Base-by-base conservation (phyloP, 495 filamentous ascomycete genomes). In the Penicillium robsamsonii region DNA sequence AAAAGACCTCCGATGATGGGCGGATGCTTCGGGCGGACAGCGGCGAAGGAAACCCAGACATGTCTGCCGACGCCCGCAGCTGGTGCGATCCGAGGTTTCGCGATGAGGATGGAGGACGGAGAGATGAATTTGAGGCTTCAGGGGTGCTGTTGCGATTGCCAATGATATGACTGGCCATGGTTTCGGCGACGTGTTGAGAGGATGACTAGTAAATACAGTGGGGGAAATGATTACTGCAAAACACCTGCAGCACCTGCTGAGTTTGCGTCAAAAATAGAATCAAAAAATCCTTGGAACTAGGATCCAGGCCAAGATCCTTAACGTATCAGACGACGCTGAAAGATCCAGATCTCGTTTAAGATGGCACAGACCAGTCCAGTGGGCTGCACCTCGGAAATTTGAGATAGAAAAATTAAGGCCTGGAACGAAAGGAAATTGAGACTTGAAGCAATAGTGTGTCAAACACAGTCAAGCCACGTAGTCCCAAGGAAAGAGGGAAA, bases 61-160 rank as follows among this genome's bases (percentile, higher is more conserved):
- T 95, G 66, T 98, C 94, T 55, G 94, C 95, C 53, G 94, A 98
- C 29, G 94, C 92, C 64, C 94, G 90, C 53, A 97, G 83, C 70
- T 90, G 87, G 71, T 96, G 92, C 47, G 88, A 87, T 48, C 87
- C 78, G 56, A 92, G 81, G 30, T 87, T 85, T 42, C 91, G 88
- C 60, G 90, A 88, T 5, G 89, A 87, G 10, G 91, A 86, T 11
- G 91, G 90, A n/a, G 94, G 94, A 53, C 93, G 90, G 64, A 97
- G 85, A 45, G 88, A 88, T 38, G 94, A 95, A 60, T 88, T 83
- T 59, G 82, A 84, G 35, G 90, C 90, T 74, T 97, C 95, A 30
- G 94, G 94, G 45, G 93, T 98, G 81, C 92, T 96, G 74, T 97
- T 97, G 66, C 94, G 89, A 75, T 98, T 97, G 62, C 90, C 90